Conservation (phyloP, 306 rosid genomes). For the Cicer pinnatifidum region DNA sequence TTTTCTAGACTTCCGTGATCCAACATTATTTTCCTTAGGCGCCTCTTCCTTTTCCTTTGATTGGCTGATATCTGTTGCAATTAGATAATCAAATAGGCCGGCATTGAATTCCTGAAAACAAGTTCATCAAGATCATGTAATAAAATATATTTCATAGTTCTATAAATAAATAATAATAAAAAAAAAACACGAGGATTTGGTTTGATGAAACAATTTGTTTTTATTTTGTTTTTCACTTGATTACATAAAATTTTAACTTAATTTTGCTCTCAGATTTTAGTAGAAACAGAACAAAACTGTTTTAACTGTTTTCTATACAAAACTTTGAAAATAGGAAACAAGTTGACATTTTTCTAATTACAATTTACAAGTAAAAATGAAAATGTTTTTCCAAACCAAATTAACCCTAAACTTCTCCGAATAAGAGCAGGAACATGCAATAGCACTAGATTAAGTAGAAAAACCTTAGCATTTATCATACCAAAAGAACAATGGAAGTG, state of each 20-base stretch:
- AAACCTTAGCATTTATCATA: constrained; percentile 13
- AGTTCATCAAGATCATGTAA: constrained; percentile 32
- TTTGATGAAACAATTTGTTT: not conserved
- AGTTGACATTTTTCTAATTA: not conserved
- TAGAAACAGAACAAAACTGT: not conserved
- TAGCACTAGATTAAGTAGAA: constrained; percentile 5
- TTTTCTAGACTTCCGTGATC: constrained; percentile 56
- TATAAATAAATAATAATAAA: constrained; percentile 10
- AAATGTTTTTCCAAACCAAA: not conserved
- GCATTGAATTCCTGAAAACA: constrained; percentile 94
- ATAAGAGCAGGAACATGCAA: constrained; percentile 37
- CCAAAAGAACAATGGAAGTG: constrained; percentile 9
- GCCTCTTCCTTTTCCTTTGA: constrained; percentile 71
- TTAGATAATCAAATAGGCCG: constrained; percentile 92
- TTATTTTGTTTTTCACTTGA: not conserved
- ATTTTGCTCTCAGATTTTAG: not conserved
- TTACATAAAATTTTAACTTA: not conserved
- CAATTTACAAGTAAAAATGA: not conserved
- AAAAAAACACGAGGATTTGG: not conserved
- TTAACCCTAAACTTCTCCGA: constrained; percentile 18
- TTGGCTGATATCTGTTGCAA: constrained; percentile 85
- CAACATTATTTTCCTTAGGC: constrained; percentile 51
- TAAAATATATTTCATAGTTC: constrained; percentile 27
- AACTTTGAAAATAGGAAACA: not conserved
- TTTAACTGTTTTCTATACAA: not conserved